phyloP scores from a whole-genome alignment of 108 stramenopile species.

The Cyclotella cryptica region DNA sequence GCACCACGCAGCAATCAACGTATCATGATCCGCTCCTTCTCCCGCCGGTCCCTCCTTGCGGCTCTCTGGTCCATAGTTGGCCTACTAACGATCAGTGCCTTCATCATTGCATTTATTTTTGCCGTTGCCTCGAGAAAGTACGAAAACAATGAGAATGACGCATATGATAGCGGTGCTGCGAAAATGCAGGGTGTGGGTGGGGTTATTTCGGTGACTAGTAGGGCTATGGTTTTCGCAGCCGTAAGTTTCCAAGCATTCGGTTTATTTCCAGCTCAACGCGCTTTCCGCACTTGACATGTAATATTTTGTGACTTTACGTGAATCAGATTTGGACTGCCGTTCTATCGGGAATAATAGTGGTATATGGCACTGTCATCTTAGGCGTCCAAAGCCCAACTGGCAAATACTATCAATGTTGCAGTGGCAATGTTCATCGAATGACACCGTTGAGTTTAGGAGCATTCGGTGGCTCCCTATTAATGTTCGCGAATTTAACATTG shows the following conservation, averaged over 20 bases:
- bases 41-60: slow-evolving; percentile 74
- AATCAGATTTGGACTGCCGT: slow-evolving; percentile 78
- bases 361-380: slow-evolving; percentile 82
- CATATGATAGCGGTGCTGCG: slow-evolving; percentile 14
- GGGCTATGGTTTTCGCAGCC: slow-evolving; percentile 85
- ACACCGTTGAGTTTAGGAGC: slow-evolving; percentile 83
- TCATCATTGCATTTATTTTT: slow-evolving; percentile 71
- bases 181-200: slow-evolving; percentile 30
- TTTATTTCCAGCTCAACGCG: not conserved
- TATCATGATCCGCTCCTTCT: slow-evolving; percentile 15
- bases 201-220: slow-evolving; percentile 71
- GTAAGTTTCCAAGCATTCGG: slow-evolving; percentile 1
- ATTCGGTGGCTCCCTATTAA: slow-evolving; percentile 82
- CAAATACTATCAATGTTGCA: slow-evolving; percentile 81
- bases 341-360: slow-evolving; percentile 65
- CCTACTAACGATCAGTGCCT: slow-evolving; percentile 67
- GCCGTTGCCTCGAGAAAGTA: slow-evolving; percentile 55
- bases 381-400: slow-evolving; percentile 83
- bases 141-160: slow-evolving; percentile 42
- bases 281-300: not conserved
- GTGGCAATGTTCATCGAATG: slow-evolving; percentile 75
- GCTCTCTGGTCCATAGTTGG: slow-evolving; percentile 79
- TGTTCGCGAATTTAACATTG: slow-evolving; percentile 89
- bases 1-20: too few relatives aligned
- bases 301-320: not conserved